Evolutionary conservation across 2,329 filamentous ascomycete genomes (phyloP), one percentile per base, ranked within the genome.

Genomic region (Microdochium paspali): DNA sequence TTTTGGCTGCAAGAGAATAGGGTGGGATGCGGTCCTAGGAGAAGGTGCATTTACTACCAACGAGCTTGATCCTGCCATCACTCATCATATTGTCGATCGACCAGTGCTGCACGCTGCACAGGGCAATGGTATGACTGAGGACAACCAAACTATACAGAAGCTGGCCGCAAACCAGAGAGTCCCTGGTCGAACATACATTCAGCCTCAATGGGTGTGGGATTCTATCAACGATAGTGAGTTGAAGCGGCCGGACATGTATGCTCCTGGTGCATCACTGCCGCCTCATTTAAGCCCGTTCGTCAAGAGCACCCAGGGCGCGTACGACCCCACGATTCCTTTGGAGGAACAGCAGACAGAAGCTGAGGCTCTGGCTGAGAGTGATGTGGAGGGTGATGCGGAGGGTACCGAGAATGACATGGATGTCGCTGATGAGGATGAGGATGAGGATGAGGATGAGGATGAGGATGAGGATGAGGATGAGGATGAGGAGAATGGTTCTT

Each of bases 141-240:
- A 84, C 56, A 83, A 77, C 66, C 80, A 79, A 68, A 85, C 72
- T 52, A 70, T 70, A 44, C 78, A 76, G 63, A 79, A 75, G 63
- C 68, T 82, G 47, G 72, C 64, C 24, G 66, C 66, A 50, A 85
- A 87, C 59, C 81, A 81, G 53, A 82, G 90, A 51, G 85, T 97
- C 51, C 90, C 91, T n/a, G 91, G 91, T 30, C 79, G 93, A 54
- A 89, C 82, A 53, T 98, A 98, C 58, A 71, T 98, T 48, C 93
- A 98, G 70, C 93, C 93, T 20, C 93, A 98, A 64, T 98, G 94
- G 91, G 82, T 98, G 3, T 98, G 93, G 93, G 93, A 98, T 62
- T 91, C 87, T 59, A 72, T 95, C 64, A 98, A 98, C 64, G 87
- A 93, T 43, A 88, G 89, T 52, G 89, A 91, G 66, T 72, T 98